These are phyloP conservation scores for Eucalyptus fibrosa DNA, from an alignment of 345 rosid species.

Conservation along the genomic window DNA sequence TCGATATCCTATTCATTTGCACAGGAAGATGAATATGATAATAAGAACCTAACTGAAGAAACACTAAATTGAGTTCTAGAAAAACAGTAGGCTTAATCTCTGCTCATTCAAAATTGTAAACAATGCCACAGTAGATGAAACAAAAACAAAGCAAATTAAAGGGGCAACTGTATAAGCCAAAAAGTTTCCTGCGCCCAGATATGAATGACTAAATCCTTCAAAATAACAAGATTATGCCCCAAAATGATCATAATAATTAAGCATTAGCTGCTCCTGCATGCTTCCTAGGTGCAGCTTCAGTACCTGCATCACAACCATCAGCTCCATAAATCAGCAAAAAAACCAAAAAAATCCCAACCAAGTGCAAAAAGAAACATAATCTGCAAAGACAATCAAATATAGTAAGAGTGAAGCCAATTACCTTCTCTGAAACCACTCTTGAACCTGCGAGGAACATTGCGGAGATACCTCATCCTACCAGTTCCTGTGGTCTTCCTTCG, in stretches of 20 bases:
- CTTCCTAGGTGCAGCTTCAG: conserved; percentile 9
- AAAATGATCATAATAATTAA: neutral
- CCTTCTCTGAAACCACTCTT: conserved; percentile 96
- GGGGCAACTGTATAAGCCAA: neutral
- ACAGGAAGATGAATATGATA: neutral
- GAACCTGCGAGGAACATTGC: conserved; percentile 75
- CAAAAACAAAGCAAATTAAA: neutral
- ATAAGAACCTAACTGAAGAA: neutral
- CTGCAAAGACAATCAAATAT: neutral
- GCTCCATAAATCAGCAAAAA: neutral
- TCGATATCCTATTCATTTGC: neutral
- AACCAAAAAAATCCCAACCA: neutral
- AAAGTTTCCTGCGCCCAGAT: neutral
- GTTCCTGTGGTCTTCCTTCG: conserved; percentile 97
- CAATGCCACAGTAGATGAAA: neutral
- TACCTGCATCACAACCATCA: neutral
- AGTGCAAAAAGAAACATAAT: neutral
- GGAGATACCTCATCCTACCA: conserved; percentile 89
- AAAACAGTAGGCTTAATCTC: neutral
- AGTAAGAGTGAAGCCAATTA: neutral
- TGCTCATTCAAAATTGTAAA: neutral
- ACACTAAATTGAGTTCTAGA: neutral
- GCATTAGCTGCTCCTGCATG: neutral
- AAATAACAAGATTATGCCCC: conserved; percentile 1
- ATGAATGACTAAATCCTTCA: neutral